phyloP scores from a whole-genome alignment of 176 grass and related monocot genomes.

The Avena insularis region DNA sequence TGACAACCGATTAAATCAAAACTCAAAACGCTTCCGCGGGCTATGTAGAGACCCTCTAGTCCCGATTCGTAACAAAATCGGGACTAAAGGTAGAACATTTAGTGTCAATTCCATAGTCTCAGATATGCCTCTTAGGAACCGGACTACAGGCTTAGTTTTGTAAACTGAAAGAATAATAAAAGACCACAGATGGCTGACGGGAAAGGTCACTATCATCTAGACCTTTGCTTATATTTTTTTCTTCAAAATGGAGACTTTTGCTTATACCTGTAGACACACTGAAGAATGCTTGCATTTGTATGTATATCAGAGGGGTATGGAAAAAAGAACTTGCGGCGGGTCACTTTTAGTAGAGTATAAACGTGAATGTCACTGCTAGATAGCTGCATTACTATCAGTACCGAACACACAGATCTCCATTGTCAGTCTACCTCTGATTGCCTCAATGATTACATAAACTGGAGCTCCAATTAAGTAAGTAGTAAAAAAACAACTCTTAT shows the following conservation, averaged over 20 bases:
- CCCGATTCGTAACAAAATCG: no score
- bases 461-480: not conserved
- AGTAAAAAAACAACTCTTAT: no score
- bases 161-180: not conserved
- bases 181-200: not conserved
- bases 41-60: no score
- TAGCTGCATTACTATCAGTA: no score
- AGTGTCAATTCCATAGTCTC: not conserved
- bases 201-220: slow-evolving; percentile 34
- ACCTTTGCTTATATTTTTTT: not conserved
- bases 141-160: not conserved
- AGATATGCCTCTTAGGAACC: not conserved
- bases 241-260: not conserved
- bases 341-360: no score
- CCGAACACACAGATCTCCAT: not conserved
- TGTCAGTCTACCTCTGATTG: not conserved
- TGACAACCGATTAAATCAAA: no score
- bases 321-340: no score
- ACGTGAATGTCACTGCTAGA: no score
- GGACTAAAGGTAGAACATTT: no score
- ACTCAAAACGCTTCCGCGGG: no score
- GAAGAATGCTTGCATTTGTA: no score
- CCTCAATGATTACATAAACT: not conserved
- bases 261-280: not conserved
- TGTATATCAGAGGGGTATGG: no score